Evolutionary conservation across 176 grass and related monocot genomes (phyloP).

Genomic region (Triticum monococcum): DNA sequence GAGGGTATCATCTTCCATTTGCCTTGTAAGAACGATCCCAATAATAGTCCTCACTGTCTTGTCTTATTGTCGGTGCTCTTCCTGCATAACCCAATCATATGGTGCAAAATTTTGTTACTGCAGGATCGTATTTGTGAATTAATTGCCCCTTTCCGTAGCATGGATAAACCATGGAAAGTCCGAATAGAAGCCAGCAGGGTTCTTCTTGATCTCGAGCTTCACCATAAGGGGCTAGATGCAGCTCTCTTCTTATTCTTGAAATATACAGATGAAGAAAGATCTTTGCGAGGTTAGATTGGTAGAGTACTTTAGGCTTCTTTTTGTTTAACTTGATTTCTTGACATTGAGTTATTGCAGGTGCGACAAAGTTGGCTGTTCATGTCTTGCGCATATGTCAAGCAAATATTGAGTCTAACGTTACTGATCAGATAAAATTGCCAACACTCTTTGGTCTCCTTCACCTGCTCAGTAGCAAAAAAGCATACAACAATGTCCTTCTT

Average conservation of each 20-base stretch:
- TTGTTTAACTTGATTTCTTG: conserved; percentile 33
- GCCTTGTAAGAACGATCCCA: conserved; percentile 53
- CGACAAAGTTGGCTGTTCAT: conserved; percentile 77
- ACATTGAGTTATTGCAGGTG: conserved; percentile 60
- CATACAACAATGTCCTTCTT: conserved; percentile 88
- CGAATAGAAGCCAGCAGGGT: conserved; percentile 89
- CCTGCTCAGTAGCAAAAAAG: conserved; percentile 71
- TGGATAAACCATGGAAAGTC: conserved; percentile 82
- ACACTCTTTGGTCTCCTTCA: conserved; percentile 70
- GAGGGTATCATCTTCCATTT: conserved; percentile 73
- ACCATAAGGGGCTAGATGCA: conserved; percentile 75
- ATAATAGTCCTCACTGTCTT: background rate
- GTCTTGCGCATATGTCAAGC: conserved; percentile 78
- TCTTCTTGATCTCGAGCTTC: conserved; percentile 87
- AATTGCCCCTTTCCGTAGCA: conserved; percentile 74
- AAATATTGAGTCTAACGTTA: conserved; percentile 43
- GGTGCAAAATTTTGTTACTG: conserved; percentile 14
- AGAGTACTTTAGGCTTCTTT: conserved; percentile 18
- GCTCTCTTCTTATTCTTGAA: conserved; percentile 86
- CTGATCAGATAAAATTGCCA: conserved; percentile 56
- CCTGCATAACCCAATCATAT: conserved; percentile 6
- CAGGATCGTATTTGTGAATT: conserved; percentile 84
- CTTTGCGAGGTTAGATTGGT: conserved; percentile 68
- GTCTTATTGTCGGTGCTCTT: background rate
- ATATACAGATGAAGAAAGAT: conserved; percentile 78